Evolutionary conservation across 1,284 basidiomycete genomes (phyloP).

Genomic region (Neolentinus lepideus): DNA sequence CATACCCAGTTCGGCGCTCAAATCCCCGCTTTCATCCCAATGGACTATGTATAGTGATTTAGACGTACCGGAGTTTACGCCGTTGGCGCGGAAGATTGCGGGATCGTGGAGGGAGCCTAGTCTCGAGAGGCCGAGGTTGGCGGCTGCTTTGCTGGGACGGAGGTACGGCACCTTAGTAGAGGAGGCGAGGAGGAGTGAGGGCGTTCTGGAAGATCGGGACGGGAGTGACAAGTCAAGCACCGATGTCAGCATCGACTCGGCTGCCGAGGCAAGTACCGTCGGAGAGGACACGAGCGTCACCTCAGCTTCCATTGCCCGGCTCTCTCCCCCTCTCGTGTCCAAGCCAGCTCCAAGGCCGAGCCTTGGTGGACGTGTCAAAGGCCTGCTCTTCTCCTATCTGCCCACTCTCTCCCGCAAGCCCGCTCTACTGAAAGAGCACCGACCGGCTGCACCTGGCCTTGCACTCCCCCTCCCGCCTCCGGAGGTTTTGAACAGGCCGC

Average conservation of each 20-base stretch:
- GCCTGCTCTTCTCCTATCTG: slow-evolving; percentile 56
- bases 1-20: too few relatives aligned
- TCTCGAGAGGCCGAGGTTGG: background rate
- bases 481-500: slow-evolving; percentile 37
- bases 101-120: background rate
- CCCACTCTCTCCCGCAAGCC: slow-evolving; percentile 34
- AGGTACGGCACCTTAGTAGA: background rate
- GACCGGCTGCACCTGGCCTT: slow-evolving; percentile 17
- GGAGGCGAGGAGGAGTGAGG: background rate
- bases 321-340: slow-evolving; percentile 1
- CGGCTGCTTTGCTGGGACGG: background rate
- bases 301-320: background rate
- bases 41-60: slow-evolving; percentile 12
- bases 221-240: background rate
- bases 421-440: slow-evolving; percentile 8
- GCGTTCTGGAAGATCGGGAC: background rate
- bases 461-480: slow-evolving; percentile 44
- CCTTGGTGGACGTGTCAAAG: slow-evolving; percentile 30
- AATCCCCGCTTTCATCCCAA: too few relatives aligned
- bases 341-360: slow-evolving; percentile 6
- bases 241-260: background rate
- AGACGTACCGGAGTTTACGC: slow-evolving; percentile 44
- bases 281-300: background rate
- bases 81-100: background rate
- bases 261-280: background rate